Percentiles rank a stretch among this genome's conserved stretches.
phyloP scores from a whole-genome alignment of 2,329 filamentous ascomycete species.

The Annulohypoxylon truncatum region DNA sequence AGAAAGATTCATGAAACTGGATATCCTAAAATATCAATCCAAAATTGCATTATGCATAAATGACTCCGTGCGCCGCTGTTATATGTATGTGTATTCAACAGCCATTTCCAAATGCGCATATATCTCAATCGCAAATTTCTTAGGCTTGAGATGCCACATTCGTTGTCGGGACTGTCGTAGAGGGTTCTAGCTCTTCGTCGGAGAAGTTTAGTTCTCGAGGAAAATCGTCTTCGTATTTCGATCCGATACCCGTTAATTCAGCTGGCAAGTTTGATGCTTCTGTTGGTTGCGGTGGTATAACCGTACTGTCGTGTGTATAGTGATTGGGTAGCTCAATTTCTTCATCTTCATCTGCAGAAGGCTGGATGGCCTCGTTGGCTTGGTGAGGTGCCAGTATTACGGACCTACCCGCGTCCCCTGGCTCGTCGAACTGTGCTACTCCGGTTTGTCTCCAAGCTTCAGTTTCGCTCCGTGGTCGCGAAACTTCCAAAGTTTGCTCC shows the following conservation, averaged over 20 bases:
- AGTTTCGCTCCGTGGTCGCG: slow-evolving; percentile 7
- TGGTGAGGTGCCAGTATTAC: not conserved
- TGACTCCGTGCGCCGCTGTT: slow-evolving; percentile 32
- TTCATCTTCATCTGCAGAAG: slow-evolving; percentile 16
- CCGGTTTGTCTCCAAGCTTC: slow-evolving; percentile 15
- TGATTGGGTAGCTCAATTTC: slow-evolving; percentile 24
- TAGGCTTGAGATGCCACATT: slow-evolving; percentile 41
- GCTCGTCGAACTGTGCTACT: slow-evolving; percentile 4
- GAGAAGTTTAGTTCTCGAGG: slow-evolving; percentile 36
- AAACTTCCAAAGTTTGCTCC: slow-evolving; percentile 5
- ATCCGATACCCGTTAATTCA: slow-evolving; percentile 41
- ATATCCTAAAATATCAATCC: slow-evolving; percentile 12
- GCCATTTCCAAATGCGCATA: slow-evolving; percentile 11
- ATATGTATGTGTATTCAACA: slow-evolving; percentile 27
- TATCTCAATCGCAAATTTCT: slow-evolving; percentile 20
- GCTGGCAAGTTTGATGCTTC: slow-evolving; percentile 38
- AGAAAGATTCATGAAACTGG: slow-evolving; percentile 5
- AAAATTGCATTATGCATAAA: slow-evolving; percentile 19
- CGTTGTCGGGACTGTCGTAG: slow-evolving; percentile 31
- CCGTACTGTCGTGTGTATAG: slow-evolving; percentile 41
- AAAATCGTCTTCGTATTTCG: slow-evolving; percentile 32
- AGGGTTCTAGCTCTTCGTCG: slow-evolving; percentile 42
- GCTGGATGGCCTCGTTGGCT: slow-evolving; percentile 8
- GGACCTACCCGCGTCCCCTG: slow-evolving; percentile 1
- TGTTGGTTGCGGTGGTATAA: slow-evolving; percentile 40